Conservation (phyloP, 2,329 filamentous ascomycete species). For the Aspergillus japonicus region DNA sequence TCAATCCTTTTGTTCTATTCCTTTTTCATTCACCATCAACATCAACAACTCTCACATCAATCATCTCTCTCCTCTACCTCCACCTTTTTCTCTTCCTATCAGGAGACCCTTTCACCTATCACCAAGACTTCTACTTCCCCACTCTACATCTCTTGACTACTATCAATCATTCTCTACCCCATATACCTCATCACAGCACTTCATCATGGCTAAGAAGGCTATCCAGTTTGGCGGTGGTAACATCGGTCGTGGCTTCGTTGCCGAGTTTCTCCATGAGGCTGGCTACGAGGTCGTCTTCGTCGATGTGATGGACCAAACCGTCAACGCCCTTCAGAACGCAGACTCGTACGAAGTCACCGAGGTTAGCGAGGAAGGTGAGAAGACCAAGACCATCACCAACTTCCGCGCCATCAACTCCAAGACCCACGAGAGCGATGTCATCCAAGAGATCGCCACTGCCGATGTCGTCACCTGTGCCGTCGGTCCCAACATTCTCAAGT, state of each 20-base stretch:
- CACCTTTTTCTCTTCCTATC: background rate
- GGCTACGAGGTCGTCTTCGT: conserved; percentile 96
- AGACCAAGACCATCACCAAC: conserved; percentile 81
- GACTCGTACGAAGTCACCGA: conserved; percentile 88
- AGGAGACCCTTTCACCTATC: background rate
- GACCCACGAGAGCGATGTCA: conserved; percentile 73
- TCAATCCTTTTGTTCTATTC: background rate
- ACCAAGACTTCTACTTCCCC: background rate
- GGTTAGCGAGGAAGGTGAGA: conserved; percentile 80
- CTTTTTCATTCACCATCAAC: background rate
- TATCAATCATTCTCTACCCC: conserved; percentile 1
- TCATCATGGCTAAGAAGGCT: conserved; percentile 60
- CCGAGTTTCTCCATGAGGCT: conserved; percentile 89
- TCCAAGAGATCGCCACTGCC: conserved; percentile 81
- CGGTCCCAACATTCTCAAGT: conserved; percentile 91
- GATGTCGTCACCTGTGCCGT: conserved; percentile 96
- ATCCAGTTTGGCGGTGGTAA: conserved; percentile 86
- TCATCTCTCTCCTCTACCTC: background rate
- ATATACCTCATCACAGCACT: conserved; percentile 2
- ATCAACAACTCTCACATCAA: background rate
- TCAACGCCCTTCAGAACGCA: conserved; percentile 72
- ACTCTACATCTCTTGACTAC: background rate
- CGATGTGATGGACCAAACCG: conserved; percentile 83
- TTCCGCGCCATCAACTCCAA: conserved; percentile 97
- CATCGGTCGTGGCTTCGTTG: conserved; percentile 83